Percentiles rank a stretch among this genome's conserved stretches.
phyloP scores from a whole-genome alignment of 768 basidiomycete species.

The Serendipita sp. region DNA sequence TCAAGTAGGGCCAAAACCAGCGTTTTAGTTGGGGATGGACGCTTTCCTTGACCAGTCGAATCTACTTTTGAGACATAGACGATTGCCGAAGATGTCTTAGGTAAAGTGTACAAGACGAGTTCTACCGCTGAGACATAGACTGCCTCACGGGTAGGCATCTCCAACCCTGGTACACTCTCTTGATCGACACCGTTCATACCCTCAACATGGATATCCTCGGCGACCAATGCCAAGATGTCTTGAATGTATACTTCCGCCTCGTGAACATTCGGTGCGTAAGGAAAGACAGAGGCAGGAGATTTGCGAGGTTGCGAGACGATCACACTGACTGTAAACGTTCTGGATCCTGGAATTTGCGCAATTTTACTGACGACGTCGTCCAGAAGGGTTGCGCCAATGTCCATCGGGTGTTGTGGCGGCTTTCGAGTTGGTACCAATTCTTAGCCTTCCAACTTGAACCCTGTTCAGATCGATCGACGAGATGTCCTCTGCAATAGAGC shows the following conservation, averaged over 20 bases:
- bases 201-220: slow-evolving; percentile 30
- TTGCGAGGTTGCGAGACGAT: slow-evolving; percentile 55
- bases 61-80: slow-evolving; percentile 92
- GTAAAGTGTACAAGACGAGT: slow-evolving; percentile 56
- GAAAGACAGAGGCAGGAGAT: slow-evolving; percentile 46
- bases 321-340: slow-evolving; percentile 59
- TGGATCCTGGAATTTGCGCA: slow-evolving; percentile 40
- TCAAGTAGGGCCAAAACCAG: slow-evolving; percentile 51
- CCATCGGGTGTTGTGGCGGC: not conserved
- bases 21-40: slow-evolving; percentile 49
- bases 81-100: slow-evolving; percentile 48
- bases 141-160: slow-evolving; percentile 14
- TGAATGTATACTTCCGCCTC: slow-evolving; percentile 51
- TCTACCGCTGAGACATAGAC: slow-evolving; percentile 70
- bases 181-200: no score
- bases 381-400: slow-evolving; percentile 24
- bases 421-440: not conserved
- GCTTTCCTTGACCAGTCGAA: slow-evolving; percentile 57
- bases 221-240: slow-evolving; percentile 60
- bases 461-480: not conserved
- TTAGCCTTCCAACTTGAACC: not conserved
- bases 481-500: slow-evolving; percentile 39
- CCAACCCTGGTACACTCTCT: not conserved
- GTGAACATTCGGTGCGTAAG: slow-evolving; percentile 43
- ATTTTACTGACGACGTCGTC: slow-evolving; percentile 47